Percentiles rank a stretch among this genome's conserved stretches.
phyloP scores from a whole-genome alignment of 352 stramenopile genomes.

The Globisporangium cystogenes region DNA sequence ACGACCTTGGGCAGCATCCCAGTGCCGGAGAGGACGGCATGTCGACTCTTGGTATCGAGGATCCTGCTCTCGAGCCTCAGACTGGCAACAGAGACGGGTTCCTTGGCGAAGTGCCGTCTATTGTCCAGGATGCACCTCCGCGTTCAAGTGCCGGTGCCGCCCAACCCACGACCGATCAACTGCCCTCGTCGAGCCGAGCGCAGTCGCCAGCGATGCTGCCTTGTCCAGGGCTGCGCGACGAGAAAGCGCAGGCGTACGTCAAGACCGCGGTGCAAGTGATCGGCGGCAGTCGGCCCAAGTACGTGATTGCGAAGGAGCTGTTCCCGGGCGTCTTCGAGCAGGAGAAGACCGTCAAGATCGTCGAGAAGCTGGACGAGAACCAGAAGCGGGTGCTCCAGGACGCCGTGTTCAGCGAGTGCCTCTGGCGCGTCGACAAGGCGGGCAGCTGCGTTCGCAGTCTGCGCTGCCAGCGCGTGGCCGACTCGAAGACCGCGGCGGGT shows the following conservation, averaged over 20 bases:
- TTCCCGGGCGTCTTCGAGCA: constrained; percentile 57
- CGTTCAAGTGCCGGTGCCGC: constrained; percentile 7
- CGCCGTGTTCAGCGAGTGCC: constrained; percentile 70
- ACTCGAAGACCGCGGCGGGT: constrained; percentile 19
- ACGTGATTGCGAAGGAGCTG: constrained; percentile 76
- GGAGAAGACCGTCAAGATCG: constrained; percentile 58
- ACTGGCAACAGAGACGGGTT: background rate
- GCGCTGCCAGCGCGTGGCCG: constrained; percentile 49
- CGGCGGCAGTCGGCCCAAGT: constrained; percentile 67
- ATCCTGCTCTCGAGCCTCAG: background rate
- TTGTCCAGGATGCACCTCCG: background rate
- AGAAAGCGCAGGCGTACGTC: constrained; percentile 61
- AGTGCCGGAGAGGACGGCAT: background rate
- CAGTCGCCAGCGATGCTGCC: constrained; percentile 18
- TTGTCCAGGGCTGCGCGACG: constrained; percentile 55
- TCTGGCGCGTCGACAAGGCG: constrained; percentile 76
- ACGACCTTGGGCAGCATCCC: constrained; percentile 1
- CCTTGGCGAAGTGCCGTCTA: background rate
- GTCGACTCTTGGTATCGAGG: background rate
- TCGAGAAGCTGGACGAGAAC: constrained; percentile 40
- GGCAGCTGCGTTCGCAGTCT: constrained; percentile 71
- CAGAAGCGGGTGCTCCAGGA: constrained; percentile 61
- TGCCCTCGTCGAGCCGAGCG: background rate
- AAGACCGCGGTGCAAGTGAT: constrained; percentile 59
- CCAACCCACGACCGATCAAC: constrained; percentile 12